Conservation (phyloP, 805 yeast species). For the Wickerhamomyces queroliae region DNA sequence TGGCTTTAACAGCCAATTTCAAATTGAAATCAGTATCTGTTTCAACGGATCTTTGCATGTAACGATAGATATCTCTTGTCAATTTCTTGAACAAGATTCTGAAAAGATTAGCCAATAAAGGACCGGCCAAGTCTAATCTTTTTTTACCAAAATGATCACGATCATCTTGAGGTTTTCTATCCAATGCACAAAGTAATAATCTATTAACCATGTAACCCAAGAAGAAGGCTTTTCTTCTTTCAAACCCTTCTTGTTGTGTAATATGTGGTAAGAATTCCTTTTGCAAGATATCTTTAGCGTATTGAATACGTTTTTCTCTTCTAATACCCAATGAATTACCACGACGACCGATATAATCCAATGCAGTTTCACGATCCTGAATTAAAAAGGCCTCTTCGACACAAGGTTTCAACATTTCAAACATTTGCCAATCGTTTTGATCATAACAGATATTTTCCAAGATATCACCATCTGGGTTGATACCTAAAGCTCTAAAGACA, state of each 20-base stretch:
- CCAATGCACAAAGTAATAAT: slow-evolving; percentile 89
- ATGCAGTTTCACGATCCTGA: slow-evolving; percentile 96
- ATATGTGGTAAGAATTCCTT: slow-evolving; percentile 96
- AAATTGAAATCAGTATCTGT: slow-evolving; percentile 95
- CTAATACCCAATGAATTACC: slow-evolving; percentile 94
- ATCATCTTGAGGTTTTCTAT: slow-evolving; percentile 97
- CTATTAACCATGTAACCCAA: slow-evolving; percentile 97
- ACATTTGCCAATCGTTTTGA: slow-evolving; percentile 98
- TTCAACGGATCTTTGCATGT: slow-evolving; percentile 98
- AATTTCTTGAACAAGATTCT: slow-evolving; percentile 89
- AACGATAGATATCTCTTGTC: slow-evolving; percentile 94
- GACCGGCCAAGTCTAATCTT: slow-evolving; percentile 98
- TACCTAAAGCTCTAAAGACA: slow-evolving; percentile 96
- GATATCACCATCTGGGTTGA: slow-evolving; percentile 98
- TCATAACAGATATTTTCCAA: slow-evolving; percentile 97
- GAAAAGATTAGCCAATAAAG: slow-evolving; percentile 91
- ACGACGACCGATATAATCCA: slow-evolving; percentile 98
- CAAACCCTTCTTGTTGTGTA: slow-evolving; percentile 95
- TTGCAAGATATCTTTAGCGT: slow-evolving; percentile 93
- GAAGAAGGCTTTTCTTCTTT: slow-evolving; percentile 94
- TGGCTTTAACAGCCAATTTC: slow-evolving; percentile 94
- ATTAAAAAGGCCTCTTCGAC: slow-evolving; percentile 98
- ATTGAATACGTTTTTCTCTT: slow-evolving; percentile 96
- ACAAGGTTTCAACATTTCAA: slow-evolving; percentile 98
- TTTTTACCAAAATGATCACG: slow-evolving; percentile 99